Base-by-base conservation (phyloP, 345 rosid genomes). In the Salix purpurea region DNA sequence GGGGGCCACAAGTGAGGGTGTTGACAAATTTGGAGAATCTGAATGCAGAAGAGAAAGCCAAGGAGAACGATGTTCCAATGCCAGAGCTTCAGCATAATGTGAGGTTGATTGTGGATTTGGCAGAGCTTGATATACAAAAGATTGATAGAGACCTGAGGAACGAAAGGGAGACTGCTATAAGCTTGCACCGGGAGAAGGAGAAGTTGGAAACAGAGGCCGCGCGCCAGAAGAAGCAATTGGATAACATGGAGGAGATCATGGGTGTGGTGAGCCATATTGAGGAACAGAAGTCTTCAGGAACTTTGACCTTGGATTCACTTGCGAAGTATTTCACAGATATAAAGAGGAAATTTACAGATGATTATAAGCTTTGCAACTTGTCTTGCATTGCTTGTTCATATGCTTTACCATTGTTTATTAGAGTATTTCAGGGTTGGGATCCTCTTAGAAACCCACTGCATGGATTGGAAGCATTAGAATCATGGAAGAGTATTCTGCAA, bases 381-480 rank as follows among this genome's bases (percentile, higher is more conserved):
- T 84, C 97, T 11, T 80, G 89, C 82, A 85, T 91, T 81, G 98
- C 96, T 23, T 91, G 93, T 76, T 85, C 96, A 48, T 82, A 81
- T 79, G 94, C 97, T 72, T 77, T 90, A 81, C 97, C 97, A 78
- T 82, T 91, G 61, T 89, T 94, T 82, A 91, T 88, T 52, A 87
- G 94, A 79, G 85, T 86, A 85, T 96, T 96, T 85, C 99, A 93
- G 78, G 97, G 93, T 32, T 93, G 98, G 99, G 94, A 96, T 73
- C 96, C 98, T 81, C 93, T 96, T 66, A 77, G 46, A 58, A 93
- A 91, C 76, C 90, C 96, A 39, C 76, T 67, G 36, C 96, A 90
- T 70, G 90, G 96, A 73, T 37, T 89, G 76, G 89, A 87, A 78
- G 74, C 88, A 56, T 86, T 93, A 24, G 84, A 85, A 23, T 72